phyloP scores from a whole-genome alignment of 208 protist genomes.

The Leishmania aethiopica region DNA sequence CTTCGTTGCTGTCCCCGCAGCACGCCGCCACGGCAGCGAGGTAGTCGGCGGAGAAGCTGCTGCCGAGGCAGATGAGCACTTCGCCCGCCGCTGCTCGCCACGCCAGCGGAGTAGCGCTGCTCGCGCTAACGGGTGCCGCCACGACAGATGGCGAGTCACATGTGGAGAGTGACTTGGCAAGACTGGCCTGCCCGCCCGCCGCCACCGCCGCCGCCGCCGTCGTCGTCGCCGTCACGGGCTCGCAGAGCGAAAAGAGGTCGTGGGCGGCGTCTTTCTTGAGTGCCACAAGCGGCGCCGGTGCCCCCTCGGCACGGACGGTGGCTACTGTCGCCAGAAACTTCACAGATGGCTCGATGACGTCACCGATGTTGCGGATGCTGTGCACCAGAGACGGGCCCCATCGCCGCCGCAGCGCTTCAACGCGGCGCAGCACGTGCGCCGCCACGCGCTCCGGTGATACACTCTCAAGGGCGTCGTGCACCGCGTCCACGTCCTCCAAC shows the following conservation, averaged over 20 bases:
- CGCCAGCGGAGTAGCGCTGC: conserved; percentile 13
- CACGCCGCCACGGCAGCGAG: conserved; percentile 58
- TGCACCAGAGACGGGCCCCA: conserved; percentile 65
- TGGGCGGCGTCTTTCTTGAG: conserved; percentile 62
- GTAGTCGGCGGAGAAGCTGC: conserved; percentile 73
- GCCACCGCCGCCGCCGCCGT: too few species aligned
- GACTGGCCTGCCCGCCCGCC: not conserved
- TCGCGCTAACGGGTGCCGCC: conserved; percentile 21
- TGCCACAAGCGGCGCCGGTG: conserved; percentile 42
- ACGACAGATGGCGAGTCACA: conserved; percentile 15
- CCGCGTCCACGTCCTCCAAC: conserved; percentile 12
- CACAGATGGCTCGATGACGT: conserved; percentile 52
- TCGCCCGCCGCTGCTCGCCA: conserved; percentile 36
- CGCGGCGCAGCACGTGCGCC: conserved; percentile 29
- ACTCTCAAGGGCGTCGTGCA: conserved; percentile 8
- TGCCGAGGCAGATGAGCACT: conserved; percentile 39
- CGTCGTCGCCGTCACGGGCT: not conserved
- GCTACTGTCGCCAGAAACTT: conserved; percentile 53
- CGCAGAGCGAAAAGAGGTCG: conserved; percentile 49
- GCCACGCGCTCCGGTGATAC: conserved; percentile 24
- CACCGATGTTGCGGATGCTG: conserved; percentile 52
- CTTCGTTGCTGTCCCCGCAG: conserved; percentile 75
- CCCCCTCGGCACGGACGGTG: conserved; percentile 38
- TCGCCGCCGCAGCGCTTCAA: conserved; percentile 32
- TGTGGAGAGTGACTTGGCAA: conserved; percentile 10